These are phyloP conservation scores for Rubus idaeus DNA, from an alignment of 306 rosid genomes.

Conservation along the genomic window DNA sequence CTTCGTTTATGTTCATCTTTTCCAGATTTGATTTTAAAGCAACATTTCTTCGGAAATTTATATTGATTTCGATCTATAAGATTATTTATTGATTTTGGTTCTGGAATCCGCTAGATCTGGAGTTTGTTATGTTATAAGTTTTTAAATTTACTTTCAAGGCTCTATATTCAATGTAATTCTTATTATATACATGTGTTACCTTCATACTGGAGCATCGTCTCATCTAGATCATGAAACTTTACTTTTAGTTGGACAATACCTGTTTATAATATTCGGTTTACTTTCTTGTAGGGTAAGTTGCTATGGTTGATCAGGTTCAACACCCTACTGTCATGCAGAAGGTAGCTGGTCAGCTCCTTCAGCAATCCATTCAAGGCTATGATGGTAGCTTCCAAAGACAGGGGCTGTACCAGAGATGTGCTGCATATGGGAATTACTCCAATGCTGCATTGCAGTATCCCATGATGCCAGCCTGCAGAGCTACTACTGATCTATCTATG, in stretches of 20 bases:
- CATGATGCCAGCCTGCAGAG: slow-evolving; percentile 45
- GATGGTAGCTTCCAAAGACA: slow-evolving; percentile 47
- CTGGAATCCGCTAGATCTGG: slow-evolving; percentile 1
- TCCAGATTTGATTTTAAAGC: background rate
- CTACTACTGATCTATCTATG: slow-evolving; percentile 54
- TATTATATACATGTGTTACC: too few relatives aligned
- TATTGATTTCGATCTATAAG: background rate
- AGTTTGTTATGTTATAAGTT: background rate
- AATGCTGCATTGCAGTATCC: slow-evolving; percentile 65
- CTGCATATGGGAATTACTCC: slow-evolving; percentile 53
- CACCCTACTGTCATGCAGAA: slow-evolving; percentile 79
- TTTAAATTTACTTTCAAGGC: background rate
- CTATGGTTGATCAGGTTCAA: slow-evolving; percentile 78
- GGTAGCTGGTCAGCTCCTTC: slow-evolving; percentile 67
- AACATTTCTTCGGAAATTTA: background rate
- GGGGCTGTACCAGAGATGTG: slow-evolving; percentile 55
- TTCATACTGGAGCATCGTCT: background rate
- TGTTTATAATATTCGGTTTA: background rate
- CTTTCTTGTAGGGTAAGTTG: slow-evolving; percentile 34
- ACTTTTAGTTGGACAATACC: background rate
- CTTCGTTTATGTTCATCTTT: background rate
- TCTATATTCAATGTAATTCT: background rate
- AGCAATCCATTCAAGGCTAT: slow-evolving; percentile 43
- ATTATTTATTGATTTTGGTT: background rate
- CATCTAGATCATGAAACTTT: background rate